Conservation (phyloP, 805 yeast species). For the Candida nanaspora region DNA sequence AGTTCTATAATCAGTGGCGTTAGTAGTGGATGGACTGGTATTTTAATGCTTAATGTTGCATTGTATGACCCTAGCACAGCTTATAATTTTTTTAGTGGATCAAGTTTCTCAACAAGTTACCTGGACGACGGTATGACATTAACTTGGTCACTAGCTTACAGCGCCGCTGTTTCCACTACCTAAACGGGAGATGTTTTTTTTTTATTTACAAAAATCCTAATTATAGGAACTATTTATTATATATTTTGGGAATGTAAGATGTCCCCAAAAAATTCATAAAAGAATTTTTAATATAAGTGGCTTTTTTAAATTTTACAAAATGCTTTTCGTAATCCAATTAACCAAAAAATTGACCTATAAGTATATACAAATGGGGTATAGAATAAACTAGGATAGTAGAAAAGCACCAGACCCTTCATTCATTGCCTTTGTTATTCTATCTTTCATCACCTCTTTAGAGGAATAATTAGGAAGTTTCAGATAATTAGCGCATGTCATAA, state of each 20-base stretch:
- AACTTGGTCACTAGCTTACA: constrained; percentile 78
- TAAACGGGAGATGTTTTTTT: not conserved
- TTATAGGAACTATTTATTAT: too few relatives aligned
- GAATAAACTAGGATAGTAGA: constrained; percentile 50
- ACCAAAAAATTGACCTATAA: too few relatives aligned
- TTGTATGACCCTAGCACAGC: constrained; percentile 61
- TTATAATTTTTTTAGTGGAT: constrained; percentile 53
- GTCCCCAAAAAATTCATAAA: too few relatives aligned
- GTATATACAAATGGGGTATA: too few relatives aligned
- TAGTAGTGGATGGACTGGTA: constrained; percentile 73
- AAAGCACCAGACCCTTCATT: constrained; percentile 87
- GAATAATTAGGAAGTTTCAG: constrained; percentile 83
- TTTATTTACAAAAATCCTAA: too few relatives aligned
- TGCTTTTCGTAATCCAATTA: too few relatives aligned
- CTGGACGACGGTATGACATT: constrained; percentile 83
- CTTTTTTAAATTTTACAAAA: too few relatives aligned
- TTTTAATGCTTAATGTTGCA: constrained; percentile 69
- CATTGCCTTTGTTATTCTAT: constrained; percentile 61
- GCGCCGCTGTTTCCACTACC: constrained; percentile 42
- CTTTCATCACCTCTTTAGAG: constrained; percentile 48
- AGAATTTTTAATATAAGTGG: too few relatives aligned
- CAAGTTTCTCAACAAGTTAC: constrained; percentile 42
- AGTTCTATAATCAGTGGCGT: constrained; percentile 38
- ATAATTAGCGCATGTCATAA: constrained; percentile 97
- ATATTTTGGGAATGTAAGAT: too few relatives aligned